Evolutionary conservation across 441 rosid genomes (phyloP).

Genomic region (Viola pubescens): DNA sequence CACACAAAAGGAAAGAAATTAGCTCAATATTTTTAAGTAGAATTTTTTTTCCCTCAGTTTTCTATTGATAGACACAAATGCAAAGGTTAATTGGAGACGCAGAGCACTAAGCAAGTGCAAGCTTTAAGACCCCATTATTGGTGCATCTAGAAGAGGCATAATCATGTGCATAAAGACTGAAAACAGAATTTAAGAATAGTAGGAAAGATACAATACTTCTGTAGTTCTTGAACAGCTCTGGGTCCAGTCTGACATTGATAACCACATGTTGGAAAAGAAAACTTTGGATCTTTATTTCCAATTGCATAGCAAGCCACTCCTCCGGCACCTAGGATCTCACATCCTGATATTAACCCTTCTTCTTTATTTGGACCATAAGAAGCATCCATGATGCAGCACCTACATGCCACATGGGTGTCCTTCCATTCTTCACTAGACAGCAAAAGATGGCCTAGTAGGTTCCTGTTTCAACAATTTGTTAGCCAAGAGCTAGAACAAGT

Average conservation of each 20-base stretch:
- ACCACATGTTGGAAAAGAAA: constrained; percentile 71
- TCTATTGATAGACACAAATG: no score
- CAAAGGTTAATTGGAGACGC: no score
- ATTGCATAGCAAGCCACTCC: constrained; percentile 75
- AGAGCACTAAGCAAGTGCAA: no score
- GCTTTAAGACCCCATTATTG: no score
- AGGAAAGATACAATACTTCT: constrained; percentile 38
- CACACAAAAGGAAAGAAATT: no score
- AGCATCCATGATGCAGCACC: constrained; percentile 44
- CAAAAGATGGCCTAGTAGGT: constrained; percentile 79
- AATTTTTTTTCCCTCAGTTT: no score
- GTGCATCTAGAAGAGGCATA: no score
- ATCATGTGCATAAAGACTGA: neutral
- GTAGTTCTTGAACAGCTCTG: constrained; percentile 50
- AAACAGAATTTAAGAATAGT: neutral
- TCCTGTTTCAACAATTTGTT: constrained; percentile 44
- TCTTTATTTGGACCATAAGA: constrained; percentile 32
- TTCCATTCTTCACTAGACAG: constrained; percentile 52
- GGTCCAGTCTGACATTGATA: constrained; percentile 50
- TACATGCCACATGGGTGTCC: constrained; percentile 45
- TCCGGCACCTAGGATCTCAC: constrained; percentile 74
- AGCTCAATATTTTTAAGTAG: no score
- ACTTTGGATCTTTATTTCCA: constrained; percentile 57
- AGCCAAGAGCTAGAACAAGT: constrained; percentile 15
- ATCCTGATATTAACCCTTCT: constrained; percentile 49